Base-by-base conservation (phyloP, 805 yeast species). In the Cyberlindnera samutprakarnensis region DNA sequence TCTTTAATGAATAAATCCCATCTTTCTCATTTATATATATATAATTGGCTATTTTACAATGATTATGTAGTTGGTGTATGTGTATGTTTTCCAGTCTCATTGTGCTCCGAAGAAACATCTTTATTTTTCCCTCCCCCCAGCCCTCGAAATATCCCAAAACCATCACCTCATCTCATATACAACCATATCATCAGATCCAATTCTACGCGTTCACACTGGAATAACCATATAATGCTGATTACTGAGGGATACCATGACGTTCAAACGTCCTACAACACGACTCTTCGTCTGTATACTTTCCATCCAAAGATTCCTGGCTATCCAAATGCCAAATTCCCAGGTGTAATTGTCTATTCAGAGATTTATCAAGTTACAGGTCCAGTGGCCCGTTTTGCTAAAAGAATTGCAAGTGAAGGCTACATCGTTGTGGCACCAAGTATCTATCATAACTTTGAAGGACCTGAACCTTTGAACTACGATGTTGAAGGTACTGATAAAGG, bases 281-380 rank as follows among this genome's bases (percentile, higher is more conserved):
- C 75, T 18, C 68, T 82, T 69, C 66, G 92, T 35, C 59, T 82
- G 25, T 77, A 62, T 55, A 67, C 72, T 14, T 81, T 56, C 54
- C 81, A 77, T 32, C 94, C 94, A 11, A 70, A 65, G 43, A 67
- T 82, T 31, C 71, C 77, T 24, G 77, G 77, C 33, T 81, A 78
- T 57, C 90, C 92, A n/a, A 57, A 66, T 24, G 92, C 83, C 35
- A 77, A 75, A 50, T 82, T 81, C 49, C 92, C 94, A 1, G 94
- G 82, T 24, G 92, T 83, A 3, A 56, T 83, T 21, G 84, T 81
- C 12, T 82, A 75, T 57, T 74, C 84, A 34, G 94, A 82, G 54
- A 82, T 82, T 43, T 82, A 82, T 55, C 94, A 83, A 56, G 90
- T 64, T 12, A 77, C 85, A 7, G 94, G 94, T 0, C 92, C 94